These are phyloP conservation scores for Dryas integrifolia DNA, from an alignment of 331 rosid genomes.

Conservation along the genomic window DNA sequence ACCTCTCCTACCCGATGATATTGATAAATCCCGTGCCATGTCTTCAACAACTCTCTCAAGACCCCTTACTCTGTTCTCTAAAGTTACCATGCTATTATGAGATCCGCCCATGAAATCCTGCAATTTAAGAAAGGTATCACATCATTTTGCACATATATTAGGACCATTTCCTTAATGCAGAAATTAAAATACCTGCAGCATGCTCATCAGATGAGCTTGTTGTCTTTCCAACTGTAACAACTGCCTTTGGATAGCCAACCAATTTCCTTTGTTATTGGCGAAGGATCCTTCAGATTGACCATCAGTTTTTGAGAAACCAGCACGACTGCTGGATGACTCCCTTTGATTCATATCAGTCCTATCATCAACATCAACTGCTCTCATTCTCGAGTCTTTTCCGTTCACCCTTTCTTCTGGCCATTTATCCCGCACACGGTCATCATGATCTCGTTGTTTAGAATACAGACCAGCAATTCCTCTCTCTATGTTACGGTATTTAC, in stretches of 20 bases:
- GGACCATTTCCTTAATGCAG: constrained; percentile 19
- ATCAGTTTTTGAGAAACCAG: constrained; percentile 72
- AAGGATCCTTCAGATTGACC: constrained; percentile 77
- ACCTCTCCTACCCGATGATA: constrained; percentile 79
- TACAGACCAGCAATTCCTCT: constrained; percentile 46
- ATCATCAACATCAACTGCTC: constrained; percentile 51
- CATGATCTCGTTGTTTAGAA: constrained; percentile 49
- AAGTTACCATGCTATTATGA: constrained; percentile 89
- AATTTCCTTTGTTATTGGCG: constrained; percentile 78
- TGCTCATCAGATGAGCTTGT: constrained; percentile 92
- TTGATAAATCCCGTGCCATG: constrained; percentile 87
- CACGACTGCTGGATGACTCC: constrained; percentile 64
- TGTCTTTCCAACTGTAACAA: constrained; percentile 89
- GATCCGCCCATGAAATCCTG: constrained; percentile 99
- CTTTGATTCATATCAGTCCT: constrained; percentile 58
- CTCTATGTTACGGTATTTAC: constrained; percentile 56
- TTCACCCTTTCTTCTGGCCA: constrained; percentile 59
- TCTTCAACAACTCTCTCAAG: constrained; percentile 98
- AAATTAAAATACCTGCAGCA: constrained; percentile 65
- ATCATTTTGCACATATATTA: constrained; percentile 17
- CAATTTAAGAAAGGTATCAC: constrained; percentile 27
- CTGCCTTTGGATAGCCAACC: constrained; percentile 95
- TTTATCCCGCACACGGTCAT: constrained; percentile 53
- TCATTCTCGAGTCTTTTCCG: constrained; percentile 60
- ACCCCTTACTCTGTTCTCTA: constrained; percentile 94